Conservation (phyloP, 2,329 filamentous ascomycete species). For the Talaromyces amestolkiae region DNA sequence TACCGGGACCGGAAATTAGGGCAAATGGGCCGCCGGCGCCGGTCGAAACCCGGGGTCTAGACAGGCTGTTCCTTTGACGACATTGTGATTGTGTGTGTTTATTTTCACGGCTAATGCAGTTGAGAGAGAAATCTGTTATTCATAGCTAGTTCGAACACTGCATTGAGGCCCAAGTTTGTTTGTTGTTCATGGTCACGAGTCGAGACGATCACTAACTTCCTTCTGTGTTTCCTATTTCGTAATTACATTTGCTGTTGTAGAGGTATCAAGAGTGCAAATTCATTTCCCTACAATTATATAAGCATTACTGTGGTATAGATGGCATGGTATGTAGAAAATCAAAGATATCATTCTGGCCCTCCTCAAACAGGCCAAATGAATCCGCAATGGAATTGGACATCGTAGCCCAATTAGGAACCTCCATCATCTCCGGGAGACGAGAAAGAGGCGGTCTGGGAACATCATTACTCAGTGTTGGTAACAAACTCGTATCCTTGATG, state of each 20-base stretch:
- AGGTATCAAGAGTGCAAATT: not conserved
- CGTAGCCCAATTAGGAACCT: constrained; percentile 35
- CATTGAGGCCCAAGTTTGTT: constrained; percentile 2
- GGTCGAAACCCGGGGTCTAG: not conserved
- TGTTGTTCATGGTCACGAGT: not conserved
- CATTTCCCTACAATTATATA: not conserved
- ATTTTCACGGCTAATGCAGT: constrained; percentile 7
- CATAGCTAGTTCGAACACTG: not conserved
- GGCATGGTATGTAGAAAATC: constrained; percentile 38
- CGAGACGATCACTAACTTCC: not conserved
- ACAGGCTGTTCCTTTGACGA: not conserved
- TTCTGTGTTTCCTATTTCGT: not conserved
- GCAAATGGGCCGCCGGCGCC: constrained; percentile 5
- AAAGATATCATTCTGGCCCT: constrained; percentile 38
- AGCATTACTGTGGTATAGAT: constrained; percentile 26
- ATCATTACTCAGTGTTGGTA: constrained; percentile 4
- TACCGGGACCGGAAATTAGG: constrained; percentile 10
- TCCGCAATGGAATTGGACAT: constrained; percentile 37
- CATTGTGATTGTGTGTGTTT: not conserved
- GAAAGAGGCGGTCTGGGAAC: constrained; percentile 26
- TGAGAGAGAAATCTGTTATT: not conserved
- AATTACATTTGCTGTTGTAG: not conserved
- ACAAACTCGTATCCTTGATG: not conserved
- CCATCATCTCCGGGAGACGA: constrained; percentile 32
- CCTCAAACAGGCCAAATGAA: constrained; percentile 37